Conservation (phyloP, 108 stramenopile genomes). For the Conticribra guillardii region DNA sequence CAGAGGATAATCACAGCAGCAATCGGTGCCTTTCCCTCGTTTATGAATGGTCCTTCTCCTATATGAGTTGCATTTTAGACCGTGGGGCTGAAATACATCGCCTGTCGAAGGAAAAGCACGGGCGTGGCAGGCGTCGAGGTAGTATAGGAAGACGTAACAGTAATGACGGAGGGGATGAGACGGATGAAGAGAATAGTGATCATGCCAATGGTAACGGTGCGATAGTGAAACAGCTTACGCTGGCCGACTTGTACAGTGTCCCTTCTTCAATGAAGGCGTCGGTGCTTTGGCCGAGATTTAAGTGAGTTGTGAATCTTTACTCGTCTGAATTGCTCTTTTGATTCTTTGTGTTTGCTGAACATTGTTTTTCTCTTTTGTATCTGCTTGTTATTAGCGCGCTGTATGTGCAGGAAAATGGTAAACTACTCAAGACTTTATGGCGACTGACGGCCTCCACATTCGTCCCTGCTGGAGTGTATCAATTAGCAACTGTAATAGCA, state of each 20-base stretch:
- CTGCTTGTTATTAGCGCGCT: conserved; percentile 16
- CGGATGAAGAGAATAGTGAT: conserved; percentile 1
- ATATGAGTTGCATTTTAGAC: conserved; percentile 43
- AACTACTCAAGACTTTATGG: conserved; percentile 53
- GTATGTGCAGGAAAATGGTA: not conserved
- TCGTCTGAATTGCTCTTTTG: not conserved
- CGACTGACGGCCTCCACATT: conserved; percentile 55
- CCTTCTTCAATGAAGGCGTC: not conserved
- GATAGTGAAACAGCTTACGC: conserved; percentile 12
- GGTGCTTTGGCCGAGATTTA: not conserved
- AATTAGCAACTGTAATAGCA: conserved; percentile 69
- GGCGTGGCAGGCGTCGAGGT: not conserved
- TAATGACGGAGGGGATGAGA: not conserved
- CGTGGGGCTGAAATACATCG: conserved; percentile 23
- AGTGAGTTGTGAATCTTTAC: not conserved
- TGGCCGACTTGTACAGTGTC: conserved; percentile 23
- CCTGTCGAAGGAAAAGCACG: not conserved
- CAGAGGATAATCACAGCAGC: conserved; percentile 11
- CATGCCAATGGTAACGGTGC: not conserved
- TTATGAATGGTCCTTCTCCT: conserved; percentile 38
- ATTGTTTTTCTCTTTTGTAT: conserved; percentile 2
- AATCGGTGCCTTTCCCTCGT: conserved; percentile 6
- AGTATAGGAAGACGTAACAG: not conserved
- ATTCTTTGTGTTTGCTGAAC: not conserved
- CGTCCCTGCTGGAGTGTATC: conserved; percentile 73